A percentile compares a stretch with the other conserved stretches of the same genome.
These are phyloP conservation scores for Hanseniaspora uvarum DNA, from an alignment of 1,139 yeast species.

Conservation along the genomic window DNA sequence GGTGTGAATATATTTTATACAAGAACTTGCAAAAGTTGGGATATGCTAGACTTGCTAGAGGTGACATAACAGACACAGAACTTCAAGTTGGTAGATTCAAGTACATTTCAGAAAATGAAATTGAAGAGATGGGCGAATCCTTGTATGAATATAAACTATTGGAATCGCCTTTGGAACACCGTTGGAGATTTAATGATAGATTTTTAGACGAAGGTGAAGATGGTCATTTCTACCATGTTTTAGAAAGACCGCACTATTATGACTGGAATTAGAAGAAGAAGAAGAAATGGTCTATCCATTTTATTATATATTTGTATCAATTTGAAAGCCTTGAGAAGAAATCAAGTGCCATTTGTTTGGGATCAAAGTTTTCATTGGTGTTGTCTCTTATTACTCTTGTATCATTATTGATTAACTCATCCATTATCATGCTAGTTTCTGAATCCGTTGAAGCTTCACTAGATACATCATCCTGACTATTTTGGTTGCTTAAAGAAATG, in stretches of 20 bases:
- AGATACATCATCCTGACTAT: not conserved
- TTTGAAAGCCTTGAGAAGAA: not conserved
- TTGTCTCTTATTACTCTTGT: not conserved
- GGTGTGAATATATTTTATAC: slow-evolving; percentile 94
- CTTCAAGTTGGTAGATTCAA: slow-evolving; percentile 89
- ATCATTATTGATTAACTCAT: not conserved
- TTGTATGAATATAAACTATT: slow-evolving; percentile 37
- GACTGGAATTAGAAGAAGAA: slow-evolving; percentile 22
- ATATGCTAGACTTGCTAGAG: slow-evolving; percentile 86
- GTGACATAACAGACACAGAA: slow-evolving; percentile 93
- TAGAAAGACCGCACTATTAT: slow-evolving; percentile 75
- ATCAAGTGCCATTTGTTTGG: slow-evolving; percentile 8
- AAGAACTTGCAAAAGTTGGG: slow-evolving; percentile 80
- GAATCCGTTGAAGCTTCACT: not conserved
- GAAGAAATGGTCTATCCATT: too few relatives aligned
- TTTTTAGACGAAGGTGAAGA: slow-evolving; percentile 91
- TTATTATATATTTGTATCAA: too few relatives aligned
- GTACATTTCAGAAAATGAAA: slow-evolving; percentile 39
- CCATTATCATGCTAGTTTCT: not conserved
- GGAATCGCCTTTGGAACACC: slow-evolving; percentile 4
- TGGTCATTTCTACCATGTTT: slow-evolving; percentile 88
- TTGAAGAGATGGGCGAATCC: slow-evolving; percentile 40
- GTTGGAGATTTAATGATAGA: slow-evolving; percentile 61
- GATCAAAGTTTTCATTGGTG: not conserved
- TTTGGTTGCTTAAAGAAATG: not conserved